Evolutionary conservation across 2,329 filamentous ascomycete species (phyloP).

Genomic region (Bertia moriformis): DNA sequence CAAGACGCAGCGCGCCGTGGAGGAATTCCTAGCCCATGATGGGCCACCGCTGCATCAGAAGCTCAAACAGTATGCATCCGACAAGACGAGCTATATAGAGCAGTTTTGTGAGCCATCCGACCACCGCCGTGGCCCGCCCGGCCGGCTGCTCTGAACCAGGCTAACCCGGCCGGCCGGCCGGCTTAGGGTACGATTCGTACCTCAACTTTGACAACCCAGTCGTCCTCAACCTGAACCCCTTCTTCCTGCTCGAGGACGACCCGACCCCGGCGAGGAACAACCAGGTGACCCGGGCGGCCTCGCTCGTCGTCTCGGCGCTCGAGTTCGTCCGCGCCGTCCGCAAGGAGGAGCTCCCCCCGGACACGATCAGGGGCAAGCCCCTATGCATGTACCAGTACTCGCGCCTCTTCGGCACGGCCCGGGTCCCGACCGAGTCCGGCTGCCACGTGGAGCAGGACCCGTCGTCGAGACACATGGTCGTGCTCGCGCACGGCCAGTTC

Average conservation of each 20-base stretch:
- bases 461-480: slow-evolving; percentile 80
- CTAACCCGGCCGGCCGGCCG: slow-evolving; percentile 6
- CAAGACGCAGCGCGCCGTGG: slow-evolving; percentile 66
- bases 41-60: slow-evolving; percentile 77
- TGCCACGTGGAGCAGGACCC: slow-evolving; percentile 94
- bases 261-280: slow-evolving; percentile 92
- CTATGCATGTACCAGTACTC: slow-evolving; percentile 98
- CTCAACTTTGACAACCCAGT: slow-evolving; percentile 96
- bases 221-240: slow-evolving; percentile 91
- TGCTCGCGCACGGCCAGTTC: slow-evolving; percentile 87
- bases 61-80: slow-evolving; percentile 76
- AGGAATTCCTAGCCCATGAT: slow-evolving; percentile 69
- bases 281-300: slow-evolving; percentile 87
- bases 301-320: slow-evolving; percentile 75
- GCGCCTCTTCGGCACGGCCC: slow-evolving; percentile 80
- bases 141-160: not conserved
- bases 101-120: slow-evolving; percentile 69
- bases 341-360: slow-evolving; percentile 81
- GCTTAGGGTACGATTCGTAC: slow-evolving; percentile 89
- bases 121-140: not conserved
- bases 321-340: slow-evolving; percentile 87
- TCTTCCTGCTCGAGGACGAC: slow-evolving; percentile 93
- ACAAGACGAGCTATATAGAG: slow-evolving; percentile 91
- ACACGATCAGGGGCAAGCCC: slow-evolving; percentile 68
- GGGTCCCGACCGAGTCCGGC: slow-evolving; percentile 83